A percentile compares a stretch with the other conserved stretches of the same genome.
phyloP scores from a whole-genome alignment of 257 asterid genomes.

The Solanum phureja region DNA sequence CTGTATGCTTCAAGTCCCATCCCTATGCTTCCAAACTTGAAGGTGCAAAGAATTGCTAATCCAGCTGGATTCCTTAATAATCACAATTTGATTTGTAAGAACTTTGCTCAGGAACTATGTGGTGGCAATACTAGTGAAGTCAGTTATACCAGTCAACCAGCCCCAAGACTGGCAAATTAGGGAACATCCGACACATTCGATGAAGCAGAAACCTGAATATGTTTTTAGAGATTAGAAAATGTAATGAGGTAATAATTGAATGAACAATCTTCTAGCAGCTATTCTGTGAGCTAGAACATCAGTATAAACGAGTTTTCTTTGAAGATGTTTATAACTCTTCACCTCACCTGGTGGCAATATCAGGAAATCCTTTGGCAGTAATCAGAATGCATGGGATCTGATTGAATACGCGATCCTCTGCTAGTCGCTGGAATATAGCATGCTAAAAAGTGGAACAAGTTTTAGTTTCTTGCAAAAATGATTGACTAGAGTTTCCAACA shows the following conservation, averaged over 20 bases:
- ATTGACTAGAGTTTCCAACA: background rate
- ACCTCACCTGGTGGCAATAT: conserved; percentile 75
- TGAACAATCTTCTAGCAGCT: background rate
- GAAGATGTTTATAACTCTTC: background rate
- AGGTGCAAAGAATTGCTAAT: conserved; percentile 85
- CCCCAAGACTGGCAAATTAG: conserved; percentile 68
- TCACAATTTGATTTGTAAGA: background rate
- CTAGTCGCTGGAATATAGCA: conserved; percentile 89
- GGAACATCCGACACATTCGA: conserved; percentile 59
- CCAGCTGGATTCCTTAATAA: conserved; percentile 90
- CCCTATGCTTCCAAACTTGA: conserved; percentile 75
- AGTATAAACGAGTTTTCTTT: background rate
- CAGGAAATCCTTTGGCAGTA: conserved; percentile 96
- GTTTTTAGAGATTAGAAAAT: background rate
- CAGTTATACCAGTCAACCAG: conserved; percentile 73
- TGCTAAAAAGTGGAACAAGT: conserved; percentile 38
- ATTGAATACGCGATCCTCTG: conserved; percentile 79
- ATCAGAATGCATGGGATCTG: conserved; percentile 79
- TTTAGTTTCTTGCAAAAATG: conserved; percentile 10
- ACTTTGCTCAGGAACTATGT: background rate
- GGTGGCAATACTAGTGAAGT: background rate
- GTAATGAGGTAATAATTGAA: background rate
- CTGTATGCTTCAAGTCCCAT: conserved; percentile 95
- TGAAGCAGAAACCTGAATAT: conserved; percentile 65
- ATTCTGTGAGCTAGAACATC: background rate